Conservation (phyloP, 441 rosid species). For the Pelargonium exstipulatum region DNA sequence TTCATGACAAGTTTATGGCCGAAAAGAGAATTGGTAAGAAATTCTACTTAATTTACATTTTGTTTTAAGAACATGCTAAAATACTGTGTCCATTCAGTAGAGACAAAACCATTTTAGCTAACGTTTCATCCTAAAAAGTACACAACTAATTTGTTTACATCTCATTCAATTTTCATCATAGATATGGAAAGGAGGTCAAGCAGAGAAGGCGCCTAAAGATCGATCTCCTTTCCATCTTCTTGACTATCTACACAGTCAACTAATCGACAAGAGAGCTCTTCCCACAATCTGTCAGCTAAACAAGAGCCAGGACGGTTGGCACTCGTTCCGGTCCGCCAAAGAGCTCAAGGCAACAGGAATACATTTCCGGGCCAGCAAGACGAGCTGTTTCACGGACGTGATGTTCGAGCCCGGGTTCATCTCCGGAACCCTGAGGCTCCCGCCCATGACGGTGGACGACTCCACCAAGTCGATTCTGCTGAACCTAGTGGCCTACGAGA, state of each 20-base stretch:
- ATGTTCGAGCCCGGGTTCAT: not conserved
- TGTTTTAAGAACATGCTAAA: no score
- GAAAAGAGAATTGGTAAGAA: no score
- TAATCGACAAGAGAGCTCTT: not conserved
- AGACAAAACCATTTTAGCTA: no score
- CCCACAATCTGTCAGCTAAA: not conserved
- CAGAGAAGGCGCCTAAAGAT: no score
- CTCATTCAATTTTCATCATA: no score
- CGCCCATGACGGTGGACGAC: constrained; percentile 19
- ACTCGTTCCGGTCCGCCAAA: constrained; percentile 9
- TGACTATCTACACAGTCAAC: not conserved
- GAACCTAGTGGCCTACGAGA: constrained; percentile 29
- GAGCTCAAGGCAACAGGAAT: constrained; percentile 13
- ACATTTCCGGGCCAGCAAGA: not conserved
- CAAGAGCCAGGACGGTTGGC: not conserved
- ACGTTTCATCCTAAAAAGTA: no score
- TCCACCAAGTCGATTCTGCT: constrained; percentile 23
- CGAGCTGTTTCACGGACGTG: not conserved
- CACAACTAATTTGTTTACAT: no score
- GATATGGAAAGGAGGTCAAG: no score
- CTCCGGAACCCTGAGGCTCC: constrained; percentile 16
- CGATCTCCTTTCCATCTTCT: constrained; percentile 14
- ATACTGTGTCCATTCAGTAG: no score
- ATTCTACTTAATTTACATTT: no score
- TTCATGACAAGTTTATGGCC: no score